These are phyloP conservation scores for Pyropia haitanensis DNA, from an alignment of 23 red algal genomes.

Conservation along the genomic window DNA sequence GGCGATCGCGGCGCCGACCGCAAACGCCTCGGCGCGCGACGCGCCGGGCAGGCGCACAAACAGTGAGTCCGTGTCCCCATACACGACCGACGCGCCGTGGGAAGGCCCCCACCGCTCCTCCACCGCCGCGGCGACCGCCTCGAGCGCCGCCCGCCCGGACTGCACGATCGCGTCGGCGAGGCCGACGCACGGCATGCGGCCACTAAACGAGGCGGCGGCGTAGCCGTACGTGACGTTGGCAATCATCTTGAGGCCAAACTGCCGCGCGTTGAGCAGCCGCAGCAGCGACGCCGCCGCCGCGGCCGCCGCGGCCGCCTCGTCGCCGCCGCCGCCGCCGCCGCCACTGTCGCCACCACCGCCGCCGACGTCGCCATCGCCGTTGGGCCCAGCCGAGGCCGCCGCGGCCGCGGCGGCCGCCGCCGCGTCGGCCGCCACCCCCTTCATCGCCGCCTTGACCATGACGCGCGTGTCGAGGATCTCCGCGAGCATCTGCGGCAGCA, in stretches of 20 bases:
- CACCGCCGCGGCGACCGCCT: conserved; percentile 51
- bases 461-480: conserved; percentile 92
- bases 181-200: conserved; percentile 93
- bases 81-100: conserved; percentile 64
- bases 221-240: conserved; percentile 99
- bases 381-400: not conserved
- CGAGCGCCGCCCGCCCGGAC: conserved; percentile 72
- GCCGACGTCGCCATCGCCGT: conserved; percentile 19
- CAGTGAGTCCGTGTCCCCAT: conserved; percentile 97
- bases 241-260: conserved; percentile 97
- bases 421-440: conserved; percentile 17
- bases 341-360: no score
- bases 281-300: conserved; percentile 23
- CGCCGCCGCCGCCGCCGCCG: conserved; percentile 1
- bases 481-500: conserved; percentile 75
- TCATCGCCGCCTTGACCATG: conserved; percentile 92
- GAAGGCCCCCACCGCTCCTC: conserved; percentile 34
- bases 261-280: conserved; percentile 75
- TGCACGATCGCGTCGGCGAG: conserved; percentile 96
- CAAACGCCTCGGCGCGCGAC: conserved; percentile 47
- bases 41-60: conserved; percentile 69
- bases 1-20: conserved; percentile 59
- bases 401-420: conserved; percentile 22
- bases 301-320: conserved; percentile 20
- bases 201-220: conserved; percentile 79